Conservation (phyloP, 164 flowering plant genomes). For the Vitis rupestris region DNA sequence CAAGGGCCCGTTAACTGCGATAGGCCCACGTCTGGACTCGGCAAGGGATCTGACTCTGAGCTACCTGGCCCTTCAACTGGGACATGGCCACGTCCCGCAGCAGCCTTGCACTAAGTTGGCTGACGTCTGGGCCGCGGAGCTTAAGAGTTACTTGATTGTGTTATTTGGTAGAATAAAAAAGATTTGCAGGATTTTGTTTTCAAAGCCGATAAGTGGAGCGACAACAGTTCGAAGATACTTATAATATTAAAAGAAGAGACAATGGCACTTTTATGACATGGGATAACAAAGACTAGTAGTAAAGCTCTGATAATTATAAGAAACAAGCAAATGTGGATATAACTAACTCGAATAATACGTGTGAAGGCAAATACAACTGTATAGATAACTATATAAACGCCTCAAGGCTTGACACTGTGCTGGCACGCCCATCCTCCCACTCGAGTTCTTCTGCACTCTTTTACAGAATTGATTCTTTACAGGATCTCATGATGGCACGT, state of each 20-base stretch:
- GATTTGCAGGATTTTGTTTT: too few relatives aligned
- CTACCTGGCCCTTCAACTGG: too few relatives aligned
- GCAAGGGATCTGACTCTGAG: too few relatives aligned
- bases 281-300: not conserved
- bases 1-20: too few relatives aligned
- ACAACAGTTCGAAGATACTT: not conserved
- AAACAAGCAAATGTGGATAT: conserved; percentile 8
- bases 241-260: not conserved
- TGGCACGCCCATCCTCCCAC: not conserved
- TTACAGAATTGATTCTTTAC: not conserved
- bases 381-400: conserved; percentile 7
- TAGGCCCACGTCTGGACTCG: too few relatives aligned
- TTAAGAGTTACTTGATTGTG: too few relatives aligned
- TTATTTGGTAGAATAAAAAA: too few relatives aligned
- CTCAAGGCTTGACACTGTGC: conserved; percentile 5
- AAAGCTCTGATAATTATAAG: conserved; percentile 15
- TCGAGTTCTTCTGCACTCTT: not conserved
- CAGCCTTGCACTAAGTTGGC: too few relatives aligned
- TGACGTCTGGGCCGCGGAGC: too few relatives aligned
- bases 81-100: too few relatives aligned
- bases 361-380: not conserved
- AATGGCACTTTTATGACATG: conserved; percentile 4
- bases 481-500: conserved; percentile 52
- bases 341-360: not conserved
- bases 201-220: not conserved